These are phyloP conservation scores for Cucumis sativus DNA, from an alignment of 306 rosid species.

Conservation along the genomic window Cucumber_9930_V3 NC_026658.2:4100501-4101000, in stretches of 20 bases:
- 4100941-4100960: no score
- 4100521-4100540: background rate
- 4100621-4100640: background rate
- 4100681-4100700: background rate
- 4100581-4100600: constrained; percentile 4
- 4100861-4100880: no score
- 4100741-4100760: background rate
- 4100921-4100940: no score
- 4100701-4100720: background rate
- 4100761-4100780: no score
- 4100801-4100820: no score
- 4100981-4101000: no score
- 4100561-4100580: background rate
- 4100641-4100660: background rate
- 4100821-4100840: no score
- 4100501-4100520: background rate
- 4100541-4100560: background rate
- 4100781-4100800: no score
- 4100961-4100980: no score
- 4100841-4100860: no score
- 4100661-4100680: background rate
- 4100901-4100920: no score
- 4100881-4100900: no score
- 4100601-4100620: background rate
- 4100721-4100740: background rate